Conservation (phyloP, 495 filamentous ascomycete genomes). For the Aspergillus panamensis region DNA sequence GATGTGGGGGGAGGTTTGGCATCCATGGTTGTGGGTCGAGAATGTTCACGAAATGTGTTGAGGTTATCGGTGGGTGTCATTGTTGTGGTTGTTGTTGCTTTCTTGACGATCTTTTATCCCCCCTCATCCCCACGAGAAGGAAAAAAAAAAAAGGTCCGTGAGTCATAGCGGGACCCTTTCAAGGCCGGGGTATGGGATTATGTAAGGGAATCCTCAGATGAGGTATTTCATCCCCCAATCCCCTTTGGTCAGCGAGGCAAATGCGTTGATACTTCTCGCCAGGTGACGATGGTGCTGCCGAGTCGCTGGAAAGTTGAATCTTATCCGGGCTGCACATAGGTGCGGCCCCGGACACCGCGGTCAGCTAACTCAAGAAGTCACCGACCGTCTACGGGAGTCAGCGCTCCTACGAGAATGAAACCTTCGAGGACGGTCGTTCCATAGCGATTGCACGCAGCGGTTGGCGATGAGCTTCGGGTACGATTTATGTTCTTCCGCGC, state of each 20-base stretch:
- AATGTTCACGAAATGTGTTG: neutral
- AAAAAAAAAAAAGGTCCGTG: neutral
- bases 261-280: neutral
- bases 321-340: neutral
- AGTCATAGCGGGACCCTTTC: neutral
- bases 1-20: neutral
- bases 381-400: slow-evolving; percentile 24
- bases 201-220: neutral
- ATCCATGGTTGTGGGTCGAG: neutral
- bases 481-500: slow-evolving; percentile 27
- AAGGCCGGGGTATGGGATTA: neutral
- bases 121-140: too few species aligned
- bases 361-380: slow-evolving; percentile 22
- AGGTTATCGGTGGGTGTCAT: neutral
- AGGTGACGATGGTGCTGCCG: neutral
- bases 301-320: neutral
- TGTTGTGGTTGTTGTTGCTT: too few species aligned
- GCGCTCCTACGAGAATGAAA: slow-evolving; percentile 22
- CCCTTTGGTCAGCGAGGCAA: neutral
- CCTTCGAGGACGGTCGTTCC: slow-evolving; percentile 24
- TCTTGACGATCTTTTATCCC: too few species aligned
- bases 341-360: neutral
- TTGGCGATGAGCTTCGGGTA: slow-evolving; percentile 22
- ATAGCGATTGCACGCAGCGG: slow-evolving; percentile 22
- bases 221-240: neutral